Base-by-base conservation (phyloP, 2,329 filamentous ascomycete genomes). In the Colletotrichum orchidophilum region DNA sequence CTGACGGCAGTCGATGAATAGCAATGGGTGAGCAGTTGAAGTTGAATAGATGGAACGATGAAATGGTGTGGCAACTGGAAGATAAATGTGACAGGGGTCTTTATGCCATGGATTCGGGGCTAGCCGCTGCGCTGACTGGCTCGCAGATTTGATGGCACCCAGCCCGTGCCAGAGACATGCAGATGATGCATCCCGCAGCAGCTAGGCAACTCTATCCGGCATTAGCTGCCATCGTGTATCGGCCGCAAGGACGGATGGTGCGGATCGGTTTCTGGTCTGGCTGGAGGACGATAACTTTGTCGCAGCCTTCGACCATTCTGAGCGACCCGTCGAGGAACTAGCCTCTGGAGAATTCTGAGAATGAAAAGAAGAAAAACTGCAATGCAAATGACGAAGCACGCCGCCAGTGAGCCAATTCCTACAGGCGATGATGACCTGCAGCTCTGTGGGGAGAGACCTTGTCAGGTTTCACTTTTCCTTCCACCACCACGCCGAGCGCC, bases 401-500 rank as follows among this genome's bases (percentile, higher is more conserved):
- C 53, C 69, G 59, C 53, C 59, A 70, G 70, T 70, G 50, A 72
- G 42, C 35, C 39, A 46, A 62, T 63, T 50, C 66, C 53, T 72
- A 73, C 42, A 73, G 72, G 27, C 65, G 72, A 72, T 73, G 69
- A 63, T 66, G 60, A 65, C 70, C 70, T 61, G 70, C 72, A 72
- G 72, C 55, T 72, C 52, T 66, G 62, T 58, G 55, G 31, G 65
- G 52, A 63, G 71, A 35, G 33, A 15, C 55, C 54, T 61, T 60
- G 66, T 58, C 55, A 39, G 54, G 46, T 70, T 61, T 66, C 57
- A 63, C 59, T 60, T 66, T 72, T 55, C 73, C 67, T 66, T 74
- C 73, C 59, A 74, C 73, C 33, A 74, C 67, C 57, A 74, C 73
- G 53, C 73, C 73, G 33, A 74, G 73, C 15, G 73, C 73, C 5